Base-by-base conservation (phyloP, 164 flowering plant genomes). In the Warburgia ugandensis region DNA sequence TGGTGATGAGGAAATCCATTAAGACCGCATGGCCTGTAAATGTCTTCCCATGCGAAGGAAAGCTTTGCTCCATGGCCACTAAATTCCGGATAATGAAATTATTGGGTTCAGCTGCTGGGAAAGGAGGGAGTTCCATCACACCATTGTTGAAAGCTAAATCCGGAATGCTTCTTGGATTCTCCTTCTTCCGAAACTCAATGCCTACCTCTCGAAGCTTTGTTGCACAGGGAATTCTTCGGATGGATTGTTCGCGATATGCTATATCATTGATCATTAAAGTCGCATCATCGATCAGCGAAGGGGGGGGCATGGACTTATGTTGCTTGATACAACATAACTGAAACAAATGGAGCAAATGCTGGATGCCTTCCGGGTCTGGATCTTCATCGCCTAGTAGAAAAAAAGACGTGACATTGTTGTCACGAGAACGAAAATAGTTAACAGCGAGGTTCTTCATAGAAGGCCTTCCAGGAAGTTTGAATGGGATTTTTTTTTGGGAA, bases 41-140 rank as follows among this genome's bases (percentile, higher is more conserved):
- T 33, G 50, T 45, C 1, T 66, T 61, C 2, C 57, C 48, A 1
- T 44, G 17, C 0, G 54, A 16, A 13, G 38, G 40, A 33, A 48
- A 32, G 44, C 68, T 62, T 30, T 74, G 71, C 53, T 74, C 75
- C 3, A 52, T 67, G 17, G 68, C 70, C 2, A 68, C 52, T 3
- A 68, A 54, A 48, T 73, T 73, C 4, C 63, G 63, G 16, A 73
- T 52, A 20, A 66, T 14, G 0, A 62, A 47, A 26, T 48, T 62
- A 0, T 61, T 66, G 46, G 62, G 22, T 41, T 63, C 77, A 14
- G 63, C 54, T 10, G 69, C 46, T 29, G 20, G 44, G 9, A 73
- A 36, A 0, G 66, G 53, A 10, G 77, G 71, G 20, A 73, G 57
- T 26, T 73, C 10, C 4, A 68, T 31, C 6, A 35, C 56, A 6